A percentile compares a stretch with the other conserved stretches of the same genome.
These are phyloP conservation scores for Annulohypoxylon stygium DNA, from an alignment of 495 filamentous ascomycete genomes.

Conservation along the genomic window DNA sequence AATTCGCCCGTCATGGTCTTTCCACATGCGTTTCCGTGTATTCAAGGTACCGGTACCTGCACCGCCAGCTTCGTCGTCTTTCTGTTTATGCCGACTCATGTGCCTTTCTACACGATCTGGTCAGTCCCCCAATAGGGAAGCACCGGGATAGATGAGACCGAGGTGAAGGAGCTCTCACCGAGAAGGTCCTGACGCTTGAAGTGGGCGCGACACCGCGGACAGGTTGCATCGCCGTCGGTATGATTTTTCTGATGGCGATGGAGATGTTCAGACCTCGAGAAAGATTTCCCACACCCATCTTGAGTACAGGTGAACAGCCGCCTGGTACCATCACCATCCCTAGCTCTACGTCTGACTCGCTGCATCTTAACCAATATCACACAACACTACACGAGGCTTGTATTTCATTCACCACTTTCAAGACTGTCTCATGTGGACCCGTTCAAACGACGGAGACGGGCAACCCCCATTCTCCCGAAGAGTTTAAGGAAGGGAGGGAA, in stretches of 20 bases:
- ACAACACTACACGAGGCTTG: conserved; percentile 12
- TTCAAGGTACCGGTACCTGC: conserved; percentile 68
- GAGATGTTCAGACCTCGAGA: conserved; percentile 70
- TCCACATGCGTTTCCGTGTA: conserved; percentile 72
- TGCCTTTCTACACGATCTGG: conserved; percentile 64
- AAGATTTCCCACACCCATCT: conserved; percentile 65
- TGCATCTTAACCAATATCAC: conserved; percentile 35
- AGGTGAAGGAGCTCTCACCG: conserved; percentile 53
- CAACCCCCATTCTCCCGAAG: conserved; percentile 40
- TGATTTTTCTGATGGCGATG: conserved; percentile 72
- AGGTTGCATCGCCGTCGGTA: conserved; percentile 66
- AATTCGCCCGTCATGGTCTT: conserved; percentile 68
- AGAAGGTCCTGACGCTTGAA: conserved; percentile 69
- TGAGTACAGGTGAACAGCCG: conserved; percentile 46
- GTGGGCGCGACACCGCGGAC: conserved; percentile 68
- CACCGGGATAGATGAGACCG: neutral
- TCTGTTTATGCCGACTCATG: conserved; percentile 69
- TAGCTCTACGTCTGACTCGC: conserved; percentile 36
- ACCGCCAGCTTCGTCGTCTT: conserved; percentile 71
- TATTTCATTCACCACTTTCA: conserved; percentile 44
- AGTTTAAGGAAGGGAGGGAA: conserved; percentile 2
- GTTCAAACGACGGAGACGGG: conserved; percentile 14
- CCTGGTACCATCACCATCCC: conserved; percentile 25
- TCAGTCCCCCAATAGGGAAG: conserved; percentile 21
- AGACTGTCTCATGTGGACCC: conserved; percentile 32